phyloP scores from a whole-genome alignment of 257 asterid genomes.

The Nicotiana undulata region DNA sequence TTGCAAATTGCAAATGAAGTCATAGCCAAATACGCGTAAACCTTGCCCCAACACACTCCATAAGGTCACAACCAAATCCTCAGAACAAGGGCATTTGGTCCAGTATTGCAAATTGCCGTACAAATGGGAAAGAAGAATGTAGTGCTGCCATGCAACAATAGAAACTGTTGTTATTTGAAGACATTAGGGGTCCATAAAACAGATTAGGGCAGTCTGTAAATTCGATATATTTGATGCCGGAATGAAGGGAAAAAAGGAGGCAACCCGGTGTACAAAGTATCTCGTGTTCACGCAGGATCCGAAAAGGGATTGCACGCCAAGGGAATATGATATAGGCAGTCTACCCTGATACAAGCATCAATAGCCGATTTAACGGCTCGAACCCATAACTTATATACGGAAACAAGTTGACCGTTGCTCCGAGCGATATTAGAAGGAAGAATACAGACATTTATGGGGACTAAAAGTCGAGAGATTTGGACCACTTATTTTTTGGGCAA shows the following conservation, averaged over 20 bases:
- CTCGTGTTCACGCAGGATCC: too few species aligned
- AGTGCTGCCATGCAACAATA: neutral
- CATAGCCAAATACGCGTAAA: neutral
- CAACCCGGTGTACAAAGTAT: too few species aligned
- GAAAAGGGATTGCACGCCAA: too few species aligned
- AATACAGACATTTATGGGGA: neutral
- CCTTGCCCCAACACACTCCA: neutral
- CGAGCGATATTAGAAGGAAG: neutral
- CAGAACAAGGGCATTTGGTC: neutral
- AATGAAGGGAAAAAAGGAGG: too few species aligned
- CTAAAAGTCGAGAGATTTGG: neutral
- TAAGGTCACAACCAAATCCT: neutral
- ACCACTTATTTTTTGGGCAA: neutral
- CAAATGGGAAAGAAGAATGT: neutral
- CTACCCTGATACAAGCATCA: too few species aligned
- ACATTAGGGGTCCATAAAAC: neutral
- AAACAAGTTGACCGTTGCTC: too few species aligned
- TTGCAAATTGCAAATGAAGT: neutral
- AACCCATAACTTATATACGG: too few species aligned
- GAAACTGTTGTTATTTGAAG: neutral
- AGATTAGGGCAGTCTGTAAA: neutral
- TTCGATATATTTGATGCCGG: neutral
- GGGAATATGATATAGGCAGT: too few species aligned
- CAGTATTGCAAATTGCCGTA: neutral
- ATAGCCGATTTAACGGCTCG: too few species aligned